phyloP scores from a whole-genome alignment of 2,329 filamentous ascomycete genomes.

The Emericellopsis atlantica region DNA sequence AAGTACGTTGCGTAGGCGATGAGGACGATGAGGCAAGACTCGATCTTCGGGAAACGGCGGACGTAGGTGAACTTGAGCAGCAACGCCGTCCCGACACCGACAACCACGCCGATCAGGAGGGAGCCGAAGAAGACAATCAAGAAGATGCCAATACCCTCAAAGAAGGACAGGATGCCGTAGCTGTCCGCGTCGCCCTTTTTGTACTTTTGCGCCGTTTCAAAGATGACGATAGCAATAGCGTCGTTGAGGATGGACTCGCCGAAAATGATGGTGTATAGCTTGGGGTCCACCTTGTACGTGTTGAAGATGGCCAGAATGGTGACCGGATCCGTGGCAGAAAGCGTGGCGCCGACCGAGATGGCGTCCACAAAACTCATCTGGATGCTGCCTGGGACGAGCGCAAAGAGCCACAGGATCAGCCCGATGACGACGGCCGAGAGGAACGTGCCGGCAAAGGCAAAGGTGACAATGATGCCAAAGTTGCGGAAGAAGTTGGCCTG shows the following conservation, averaged over 20 bases:
- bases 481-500: slow-evolving; percentile 99
- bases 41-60: slow-evolving; percentile 84
- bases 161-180: slow-evolving; percentile 67
- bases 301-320: slow-evolving; percentile 99
- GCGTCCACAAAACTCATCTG: slow-evolving; percentile 88
- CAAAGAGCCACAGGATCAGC: slow-evolving; percentile 79
- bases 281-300: slow-evolving; percentile 97
- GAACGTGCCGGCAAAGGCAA: slow-evolving; percentile 94
- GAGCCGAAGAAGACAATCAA: slow-evolving; percentile 93
- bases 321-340: slow-evolving; percentile 93
- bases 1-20: slow-evolving; percentile 97
- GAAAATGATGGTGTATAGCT: slow-evolving; percentile 97
- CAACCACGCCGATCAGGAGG: slow-evolving; percentile 73
- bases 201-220: slow-evolving; percentile 93
- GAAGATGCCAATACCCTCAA: slow-evolving; percentile 90
- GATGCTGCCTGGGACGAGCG: slow-evolving; percentile 70
- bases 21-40: slow-evolving; percentile 86
- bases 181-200: slow-evolving; percentile 60
- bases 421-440: slow-evolving; percentile 94
- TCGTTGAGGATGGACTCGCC: slow-evolving; percentile 97
- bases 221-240: slow-evolving; percentile 95
- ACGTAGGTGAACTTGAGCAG: slow-evolving; percentile 92
- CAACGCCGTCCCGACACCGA: slow-evolving; percentile 79
- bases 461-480: slow-evolving; percentile 92
- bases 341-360: slow-evolving; percentile 88